These are phyloP conservation scores for Chenopodium berlandieri DNA, from an alignment of 148 eudicot species.

Conservation along the genomic window DNA sequence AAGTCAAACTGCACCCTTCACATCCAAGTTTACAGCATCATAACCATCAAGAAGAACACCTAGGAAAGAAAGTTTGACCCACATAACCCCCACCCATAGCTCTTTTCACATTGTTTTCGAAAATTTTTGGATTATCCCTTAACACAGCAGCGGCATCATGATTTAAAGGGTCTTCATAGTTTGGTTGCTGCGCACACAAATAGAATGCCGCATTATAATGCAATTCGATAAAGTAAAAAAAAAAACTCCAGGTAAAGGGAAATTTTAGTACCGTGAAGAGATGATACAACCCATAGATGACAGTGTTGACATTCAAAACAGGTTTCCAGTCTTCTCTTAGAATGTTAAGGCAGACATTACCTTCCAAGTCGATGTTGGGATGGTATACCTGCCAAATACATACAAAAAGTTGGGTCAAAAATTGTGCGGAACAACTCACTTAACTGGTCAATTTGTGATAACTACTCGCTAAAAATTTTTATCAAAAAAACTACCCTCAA, in stretches of 20 bases:
- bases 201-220: background rate
- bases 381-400: slow-evolving; percentile 57
- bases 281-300: slow-evolving; percentile 70
- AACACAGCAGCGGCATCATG: slow-evolving; percentile 89
- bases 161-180: slow-evolving; percentile 91
- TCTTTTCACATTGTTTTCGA: slow-evolving; percentile 72
- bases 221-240: background rate
- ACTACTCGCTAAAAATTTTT: too few relatives aligned
- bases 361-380: slow-evolving; percentile 89
- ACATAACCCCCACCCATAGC: slow-evolving; percentile 90
- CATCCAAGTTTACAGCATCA: slow-evolving; percentile 9
- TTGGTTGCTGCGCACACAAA: slow-evolving; percentile 64
- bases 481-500: too few relatives aligned
- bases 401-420: background rate
- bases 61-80: slow-evolving; percentile 64
- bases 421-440: background rate
- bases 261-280: slow-evolving; percentile 62
- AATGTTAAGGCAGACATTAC: slow-evolving; percentile 91
- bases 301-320: slow-evolving; percentile 69
- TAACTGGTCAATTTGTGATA: too few relatives aligned
- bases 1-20: background rate
- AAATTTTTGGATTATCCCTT: slow-evolving; percentile 81
- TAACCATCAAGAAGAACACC: slow-evolving; percentile 41
- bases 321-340: slow-evolving; percentile 97
- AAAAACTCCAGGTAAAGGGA: background rate